Conservation (phyloP, 345 rosid species). For the Hypericum androsaemum region DNA sequence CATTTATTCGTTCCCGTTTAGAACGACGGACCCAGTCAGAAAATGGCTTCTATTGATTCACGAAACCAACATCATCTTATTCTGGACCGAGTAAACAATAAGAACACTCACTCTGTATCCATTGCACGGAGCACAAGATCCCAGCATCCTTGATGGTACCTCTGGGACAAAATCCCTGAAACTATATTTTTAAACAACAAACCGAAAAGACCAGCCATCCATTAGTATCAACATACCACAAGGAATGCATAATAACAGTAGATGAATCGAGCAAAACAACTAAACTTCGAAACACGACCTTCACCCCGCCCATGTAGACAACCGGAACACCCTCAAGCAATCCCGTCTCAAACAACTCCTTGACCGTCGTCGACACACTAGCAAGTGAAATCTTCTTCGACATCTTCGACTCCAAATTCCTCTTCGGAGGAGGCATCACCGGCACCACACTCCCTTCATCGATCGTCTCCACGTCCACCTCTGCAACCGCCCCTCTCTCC, state of each 20-base stretch:
- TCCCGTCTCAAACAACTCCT: conserved; percentile 85
- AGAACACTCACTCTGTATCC: conserved; percentile 57
- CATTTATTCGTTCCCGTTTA: conserved; percentile 14
- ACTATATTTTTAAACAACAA: conserved; percentile 14
- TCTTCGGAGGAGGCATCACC: conserved; percentile 4
- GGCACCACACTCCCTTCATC: conserved; percentile 5
- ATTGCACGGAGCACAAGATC: conserved; percentile 78
- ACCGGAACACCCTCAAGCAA: conserved; percentile 59
- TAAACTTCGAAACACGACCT: not conserved
- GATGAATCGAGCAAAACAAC: not conserved
- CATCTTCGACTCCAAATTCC: conserved; percentile 9
- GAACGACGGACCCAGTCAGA: conserved; percentile 4
- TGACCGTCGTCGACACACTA: too few species aligned
- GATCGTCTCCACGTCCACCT: conserved; percentile 1
- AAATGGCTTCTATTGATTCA: conserved; percentile 14
- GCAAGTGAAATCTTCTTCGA: too few species aligned
- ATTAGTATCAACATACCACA: not conserved
- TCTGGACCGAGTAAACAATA: conserved; percentile 8
- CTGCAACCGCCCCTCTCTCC: conserved; percentile 12
- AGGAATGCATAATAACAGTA: not conserved
- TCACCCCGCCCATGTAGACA: not conserved
- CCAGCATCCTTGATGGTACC: conserved; percentile 82
- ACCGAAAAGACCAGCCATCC: too few species aligned
- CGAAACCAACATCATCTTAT: conserved; percentile 15
- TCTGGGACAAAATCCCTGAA: conserved; percentile 78